These are phyloP conservation scores for Thraustochytrium sp. DNA, from an alignment of 352 stramenopile genomes.

Conservation along the genomic window DNA sequence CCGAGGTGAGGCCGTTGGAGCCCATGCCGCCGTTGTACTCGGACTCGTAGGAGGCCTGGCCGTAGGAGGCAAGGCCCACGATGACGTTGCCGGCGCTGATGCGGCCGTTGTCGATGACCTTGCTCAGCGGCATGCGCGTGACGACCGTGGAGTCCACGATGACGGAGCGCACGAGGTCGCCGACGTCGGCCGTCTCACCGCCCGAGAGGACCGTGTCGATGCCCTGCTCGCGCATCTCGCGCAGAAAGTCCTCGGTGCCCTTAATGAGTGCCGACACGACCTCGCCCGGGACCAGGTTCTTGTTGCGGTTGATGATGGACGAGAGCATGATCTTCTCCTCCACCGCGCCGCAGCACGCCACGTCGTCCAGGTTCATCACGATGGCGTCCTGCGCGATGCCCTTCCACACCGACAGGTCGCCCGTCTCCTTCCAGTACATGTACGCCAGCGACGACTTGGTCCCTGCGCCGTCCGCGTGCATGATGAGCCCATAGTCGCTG, in stretches of 20 bases:
- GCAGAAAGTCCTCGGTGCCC: slow-evolving; percentile 51
- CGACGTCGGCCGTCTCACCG: slow-evolving; percentile 53
- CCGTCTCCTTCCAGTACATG: slow-evolving; percentile 56
- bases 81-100: slow-evolving; percentile 52
- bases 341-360: slow-evolving; percentile 51
- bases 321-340: slow-evolving; percentile 52
- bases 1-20: slow-evolving; percentile 52
- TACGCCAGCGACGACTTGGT: slow-evolving; percentile 53
- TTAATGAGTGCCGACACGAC: slow-evolving; percentile 55
- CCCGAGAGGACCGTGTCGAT: slow-evolving; percentile 51
- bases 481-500: slow-evolving; percentile 50
- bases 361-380: slow-evolving; percentile 55
- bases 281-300: slow-evolving; percentile 51
- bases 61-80: slow-evolving; percentile 51
- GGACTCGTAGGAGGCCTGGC: slow-evolving; percentile 53
- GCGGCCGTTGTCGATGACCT: slow-evolving; percentile 52
- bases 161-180: slow-evolving; percentile 53
- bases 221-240: slow-evolving; percentile 47
- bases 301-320: slow-evolving; percentile 54
- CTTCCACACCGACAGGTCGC: slow-evolving; percentile 53
- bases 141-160: slow-evolving; percentile 54
- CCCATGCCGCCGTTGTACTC: slow-evolving; percentile 56
- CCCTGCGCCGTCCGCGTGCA: slow-evolving; percentile 54
- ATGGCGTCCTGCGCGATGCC: slow-evolving; percentile 53
- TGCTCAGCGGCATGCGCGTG: slow-evolving; percentile 45